Evolutionary conservation across 305 asterid species (phyloP).

Genomic region (Ilex paraguariensis): DNA sequence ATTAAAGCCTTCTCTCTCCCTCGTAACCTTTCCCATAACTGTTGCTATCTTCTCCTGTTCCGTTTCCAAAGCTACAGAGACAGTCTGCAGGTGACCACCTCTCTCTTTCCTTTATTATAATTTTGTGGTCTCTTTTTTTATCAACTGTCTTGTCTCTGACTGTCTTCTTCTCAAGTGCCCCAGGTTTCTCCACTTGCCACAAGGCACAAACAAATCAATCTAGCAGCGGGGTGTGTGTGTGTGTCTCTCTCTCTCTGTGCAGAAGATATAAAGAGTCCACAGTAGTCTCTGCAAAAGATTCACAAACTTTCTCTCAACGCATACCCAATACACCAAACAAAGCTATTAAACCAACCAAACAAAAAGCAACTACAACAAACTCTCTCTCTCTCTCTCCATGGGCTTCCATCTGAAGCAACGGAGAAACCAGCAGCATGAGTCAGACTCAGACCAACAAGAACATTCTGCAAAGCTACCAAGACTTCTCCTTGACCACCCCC

Average conservation of each 20-base stretch:
- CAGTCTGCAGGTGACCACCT: constrained; percentile 26
- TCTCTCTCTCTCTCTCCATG: constrained; percentile 31
- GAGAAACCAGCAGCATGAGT: constrained; percentile 42
- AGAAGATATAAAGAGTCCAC: constrained; percentile 23
- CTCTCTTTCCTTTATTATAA: not conserved
- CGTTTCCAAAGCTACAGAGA: constrained; percentile 49
- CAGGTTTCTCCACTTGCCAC: constrained; percentile 7
- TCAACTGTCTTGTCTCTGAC: constrained; percentile 53
- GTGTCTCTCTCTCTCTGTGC: constrained; percentile 1
- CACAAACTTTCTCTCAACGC: constrained; percentile 24
- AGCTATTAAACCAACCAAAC: constrained; percentile 6
- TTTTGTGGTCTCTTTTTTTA: not conserved
- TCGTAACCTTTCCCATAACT: not conserved
- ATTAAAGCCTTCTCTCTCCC: not conserved
- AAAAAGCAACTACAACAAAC: constrained; percentile 10
- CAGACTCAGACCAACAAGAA: constrained; percentile 34
- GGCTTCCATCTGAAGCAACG: constrained; percentile 78
- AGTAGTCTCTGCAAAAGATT: constrained; percentile 23
- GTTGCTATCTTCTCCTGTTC: constrained; percentile 13
- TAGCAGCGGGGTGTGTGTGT: not conserved
- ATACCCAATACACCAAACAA: constrained; percentile 23
- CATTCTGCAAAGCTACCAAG: constrained; percentile 46
- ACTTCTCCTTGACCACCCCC: constrained; percentile 24
- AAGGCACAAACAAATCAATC: constrained; percentile 11
- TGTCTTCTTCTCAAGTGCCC: constrained; percentile 30